Conservation (phyloP, 495 filamentous ascomycete species). For the Cenococcum geophilum region DNA sequence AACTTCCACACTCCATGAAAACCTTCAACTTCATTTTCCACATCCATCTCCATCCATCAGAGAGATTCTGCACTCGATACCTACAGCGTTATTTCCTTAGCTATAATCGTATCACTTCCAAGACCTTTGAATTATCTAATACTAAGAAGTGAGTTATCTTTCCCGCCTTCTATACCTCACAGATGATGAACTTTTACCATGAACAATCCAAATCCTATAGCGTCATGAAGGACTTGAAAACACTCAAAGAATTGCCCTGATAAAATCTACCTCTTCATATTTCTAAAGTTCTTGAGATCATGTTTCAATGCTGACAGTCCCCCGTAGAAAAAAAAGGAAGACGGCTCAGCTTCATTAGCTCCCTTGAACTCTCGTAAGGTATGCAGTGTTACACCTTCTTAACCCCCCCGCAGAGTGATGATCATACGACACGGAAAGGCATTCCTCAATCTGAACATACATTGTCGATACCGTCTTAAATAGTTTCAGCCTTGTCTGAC, state of each 20-base stretch:
- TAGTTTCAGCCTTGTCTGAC: conserved; percentile 99
- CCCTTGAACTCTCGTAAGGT: conserved; percentile 49
- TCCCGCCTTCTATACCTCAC: conserved; percentile 3
- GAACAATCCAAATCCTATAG: conserved; percentile 84
- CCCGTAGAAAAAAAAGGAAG: too few species aligned
- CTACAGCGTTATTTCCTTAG: too few species aligned
- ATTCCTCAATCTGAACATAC: conserved; percentile 94
- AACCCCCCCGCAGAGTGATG: conserved; percentile 58
- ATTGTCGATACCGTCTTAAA: conserved; percentile 76
- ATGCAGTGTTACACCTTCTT: conserved; percentile 37
- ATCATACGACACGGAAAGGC: conserved; percentile 81
- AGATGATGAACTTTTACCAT: conserved; percentile 41
- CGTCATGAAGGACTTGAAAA: conserved; percentile 60
- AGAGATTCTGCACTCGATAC: too few species aligned
- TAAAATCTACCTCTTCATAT: background rate
- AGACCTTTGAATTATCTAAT: too few species aligned
- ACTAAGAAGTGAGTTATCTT: background rate
- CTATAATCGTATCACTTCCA: too few species aligned
- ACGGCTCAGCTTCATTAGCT: too few species aligned
- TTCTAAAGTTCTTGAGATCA: background rate
- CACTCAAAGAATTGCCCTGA: conserved; percentile 68
- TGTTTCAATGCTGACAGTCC: background rate
- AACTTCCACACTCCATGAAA: conserved; percentile 64
- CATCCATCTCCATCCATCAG: too few species aligned
- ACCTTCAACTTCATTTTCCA: too few species aligned